Percentiles rank a stretch among this genome's conserved stretches.
phyloP scores from a whole-genome alignment of 495 filamentous ascomycete species.

The Aspergillus steynii region DNA sequence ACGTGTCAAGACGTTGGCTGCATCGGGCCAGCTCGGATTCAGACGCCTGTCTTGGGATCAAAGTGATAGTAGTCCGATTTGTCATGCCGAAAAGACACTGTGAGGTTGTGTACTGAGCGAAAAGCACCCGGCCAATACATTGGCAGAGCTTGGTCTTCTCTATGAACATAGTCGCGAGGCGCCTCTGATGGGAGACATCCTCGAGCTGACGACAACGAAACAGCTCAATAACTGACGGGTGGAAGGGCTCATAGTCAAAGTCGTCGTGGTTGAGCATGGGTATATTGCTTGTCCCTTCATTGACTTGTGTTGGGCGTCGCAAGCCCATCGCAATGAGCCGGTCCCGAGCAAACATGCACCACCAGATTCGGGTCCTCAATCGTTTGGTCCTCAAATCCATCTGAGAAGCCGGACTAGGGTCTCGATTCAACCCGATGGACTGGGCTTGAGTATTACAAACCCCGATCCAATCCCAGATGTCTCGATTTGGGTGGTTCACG shows the following conservation, averaged over 20 bases:
- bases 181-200: constrained; percentile 56
- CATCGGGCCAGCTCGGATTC: constrained; percentile 65
- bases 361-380: constrained; percentile 83
- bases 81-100: constrained; percentile 66
- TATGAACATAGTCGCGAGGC: constrained; percentile 81
- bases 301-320: constrained; percentile 80
- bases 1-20: constrained; percentile 68
- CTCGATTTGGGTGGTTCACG: constrained; percentile 60
- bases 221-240: constrained; percentile 42
- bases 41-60: constrained; percentile 76
- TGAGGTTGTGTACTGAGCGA: constrained; percentile 71
- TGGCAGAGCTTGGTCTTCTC: constrained; percentile 83
- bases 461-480: constrained; percentile 89
- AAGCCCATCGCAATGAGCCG: constrained; percentile 83
- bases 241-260: constrained; percentile 69
- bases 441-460: constrained; percentile 78
- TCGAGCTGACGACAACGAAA: constrained; percentile 43
- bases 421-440: constrained; percentile 77
- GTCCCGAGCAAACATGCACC: constrained; percentile 89
- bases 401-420: constrained; percentile 60
- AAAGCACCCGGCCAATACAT: constrained; percentile 76
- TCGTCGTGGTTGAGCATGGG: constrained; percentile 77
- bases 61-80: constrained; percentile 75
- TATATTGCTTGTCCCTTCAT: constrained; percentile 81
- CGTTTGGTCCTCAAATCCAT: constrained; percentile 60